Conservation (phyloP, 768 basidiomycete genomes). For the Gloeostereum incarnatum region DNA sequence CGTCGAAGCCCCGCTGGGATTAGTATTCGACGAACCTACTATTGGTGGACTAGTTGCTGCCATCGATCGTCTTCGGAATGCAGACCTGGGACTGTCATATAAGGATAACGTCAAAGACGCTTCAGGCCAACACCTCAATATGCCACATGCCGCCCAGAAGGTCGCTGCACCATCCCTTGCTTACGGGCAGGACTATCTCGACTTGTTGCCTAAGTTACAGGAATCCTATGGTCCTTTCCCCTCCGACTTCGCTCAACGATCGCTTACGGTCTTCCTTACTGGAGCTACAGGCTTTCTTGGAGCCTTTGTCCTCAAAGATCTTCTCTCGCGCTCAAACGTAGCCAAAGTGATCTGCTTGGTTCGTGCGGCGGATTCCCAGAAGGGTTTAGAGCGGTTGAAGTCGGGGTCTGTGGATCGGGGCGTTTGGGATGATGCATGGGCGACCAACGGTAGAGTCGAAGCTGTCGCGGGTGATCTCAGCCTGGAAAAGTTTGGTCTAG, state of each 20-base stretch:
- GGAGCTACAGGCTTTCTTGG: constrained; percentile 97
- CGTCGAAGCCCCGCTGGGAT: constrained; percentile 81
- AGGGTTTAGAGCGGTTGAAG: constrained; percentile 60
- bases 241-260: constrained; percentile 38
- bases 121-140: not conserved
- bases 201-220: constrained; percentile 48
- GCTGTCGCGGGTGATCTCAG: constrained; percentile 82
- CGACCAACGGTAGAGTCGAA: constrained; percentile 54
- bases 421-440: constrained; percentile 87
- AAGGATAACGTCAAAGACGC: constrained; percentile 7
- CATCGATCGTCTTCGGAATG: constrained; percentile 65
- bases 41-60: constrained; percentile 67
- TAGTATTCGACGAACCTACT: constrained; percentile 89
- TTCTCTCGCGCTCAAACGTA: constrained; percentile 58
- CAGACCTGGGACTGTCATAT: constrained; percentile 67
- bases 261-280: constrained; percentile 84
- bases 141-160: constrained; percentile 8
- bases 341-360: constrained; percentile 91
- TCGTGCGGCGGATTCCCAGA: constrained; percentile 53
- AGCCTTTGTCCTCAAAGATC: constrained; percentile 79
- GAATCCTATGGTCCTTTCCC: constrained; percentile 54
- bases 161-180: constrained; percentile 30
- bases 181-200: constrained; percentile 74
- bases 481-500: constrained; percentile 65
- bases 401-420: constrained; percentile 70